phyloP scores from a whole-genome alignment of 345 rosid species.

The Combretum micranthum region DNA sequence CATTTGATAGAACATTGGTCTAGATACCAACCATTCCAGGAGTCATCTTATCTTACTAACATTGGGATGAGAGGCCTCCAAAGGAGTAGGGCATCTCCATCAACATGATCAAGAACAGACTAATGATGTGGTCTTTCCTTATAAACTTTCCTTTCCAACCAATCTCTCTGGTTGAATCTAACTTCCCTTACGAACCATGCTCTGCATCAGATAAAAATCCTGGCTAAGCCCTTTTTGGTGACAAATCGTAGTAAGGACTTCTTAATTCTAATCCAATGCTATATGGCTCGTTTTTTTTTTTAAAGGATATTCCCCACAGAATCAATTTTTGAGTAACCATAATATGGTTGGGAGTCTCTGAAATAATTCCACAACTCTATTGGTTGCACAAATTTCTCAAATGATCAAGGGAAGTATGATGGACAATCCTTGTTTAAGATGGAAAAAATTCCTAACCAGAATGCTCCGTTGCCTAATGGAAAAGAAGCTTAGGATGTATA shows the following conservation, averaged over 20 bases:
- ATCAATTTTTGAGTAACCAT: constrained; percentile 57
- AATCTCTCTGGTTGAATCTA: no score
- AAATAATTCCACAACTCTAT: constrained; percentile 67
- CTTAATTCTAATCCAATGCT: constrained; percentile 58
- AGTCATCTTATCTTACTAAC: no score
- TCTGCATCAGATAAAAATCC: constrained; percentile 59
- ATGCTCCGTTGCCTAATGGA: constrained; percentile 77
- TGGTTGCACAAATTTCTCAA: constrained; percentile 64
- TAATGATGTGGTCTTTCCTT: no score
- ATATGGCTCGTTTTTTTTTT: constrained; percentile 51
- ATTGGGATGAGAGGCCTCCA: no score
- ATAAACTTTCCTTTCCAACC: no score
- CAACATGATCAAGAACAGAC: no score
- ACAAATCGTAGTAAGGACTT: constrained; percentile 63
- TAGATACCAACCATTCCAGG: no score
- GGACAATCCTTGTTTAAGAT: constrained; percentile 23
- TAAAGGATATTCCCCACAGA: constrained; percentile 60
- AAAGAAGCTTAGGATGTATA: constrained; percentile 66
- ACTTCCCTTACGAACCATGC: no score
- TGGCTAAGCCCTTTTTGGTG: no score
- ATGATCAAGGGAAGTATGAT: constrained; percentile 51
- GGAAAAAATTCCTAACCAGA: constrained; percentile 52
- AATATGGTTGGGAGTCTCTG: constrained; percentile 34
- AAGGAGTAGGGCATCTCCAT: no score
- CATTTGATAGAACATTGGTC: no score